Conservation (phyloP, 2,329 filamentous ascomycete species). For the Scorias spongiosa region DNA sequence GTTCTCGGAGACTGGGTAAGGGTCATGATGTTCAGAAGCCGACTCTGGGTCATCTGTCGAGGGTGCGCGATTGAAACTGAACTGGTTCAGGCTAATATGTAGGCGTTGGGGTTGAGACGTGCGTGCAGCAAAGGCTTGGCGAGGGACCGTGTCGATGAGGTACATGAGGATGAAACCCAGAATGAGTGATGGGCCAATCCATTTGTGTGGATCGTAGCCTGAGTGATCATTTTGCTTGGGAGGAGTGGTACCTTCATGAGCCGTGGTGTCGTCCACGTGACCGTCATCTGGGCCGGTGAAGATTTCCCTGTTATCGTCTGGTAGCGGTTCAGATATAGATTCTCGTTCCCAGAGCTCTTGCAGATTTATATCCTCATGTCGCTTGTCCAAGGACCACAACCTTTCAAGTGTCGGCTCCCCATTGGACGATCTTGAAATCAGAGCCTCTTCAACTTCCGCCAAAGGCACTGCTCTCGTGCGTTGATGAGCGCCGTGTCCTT, state of each 20-base stretch:
- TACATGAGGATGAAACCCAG: slow-evolving; percentile 94
- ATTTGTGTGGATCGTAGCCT: slow-evolving; percentile 47
- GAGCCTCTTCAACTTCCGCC: slow-evolving; percentile 1
- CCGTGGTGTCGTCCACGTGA: slow-evolving; percentile 1
- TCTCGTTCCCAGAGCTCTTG: background rate
- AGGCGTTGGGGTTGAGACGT: slow-evolving; percentile 45
- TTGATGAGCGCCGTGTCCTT: slow-evolving; percentile 7
- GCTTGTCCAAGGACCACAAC: background rate
- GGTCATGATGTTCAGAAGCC: slow-evolving; percentile 5
- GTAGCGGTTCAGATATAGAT: background rate
- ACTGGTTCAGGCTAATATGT: slow-evolving; percentile 77
- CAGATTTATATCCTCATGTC: background rate
- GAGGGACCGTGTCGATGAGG: slow-evolving; percentile 73
- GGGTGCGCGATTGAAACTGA: slow-evolving; percentile 34
- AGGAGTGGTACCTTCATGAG: slow-evolving; percentile 6
- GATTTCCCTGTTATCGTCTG: slow-evolving; percentile 1
- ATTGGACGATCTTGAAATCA: background rate
- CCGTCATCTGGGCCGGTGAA: slow-evolving; percentile 18
- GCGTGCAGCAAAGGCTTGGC: slow-evolving; percentile 48
- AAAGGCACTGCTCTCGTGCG: slow-evolving; percentile 5
- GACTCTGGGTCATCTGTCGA: slow-evolving; percentile 8
- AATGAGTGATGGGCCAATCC: slow-evolving; percentile 75
- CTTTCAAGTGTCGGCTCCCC: background rate
- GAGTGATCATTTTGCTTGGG: slow-evolving; percentile 8
- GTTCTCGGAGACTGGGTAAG: slow-evolving; percentile 8